phyloP scores from a whole-genome alignment of 257 asterid genomes.

The Solanum piurae region DNA sequence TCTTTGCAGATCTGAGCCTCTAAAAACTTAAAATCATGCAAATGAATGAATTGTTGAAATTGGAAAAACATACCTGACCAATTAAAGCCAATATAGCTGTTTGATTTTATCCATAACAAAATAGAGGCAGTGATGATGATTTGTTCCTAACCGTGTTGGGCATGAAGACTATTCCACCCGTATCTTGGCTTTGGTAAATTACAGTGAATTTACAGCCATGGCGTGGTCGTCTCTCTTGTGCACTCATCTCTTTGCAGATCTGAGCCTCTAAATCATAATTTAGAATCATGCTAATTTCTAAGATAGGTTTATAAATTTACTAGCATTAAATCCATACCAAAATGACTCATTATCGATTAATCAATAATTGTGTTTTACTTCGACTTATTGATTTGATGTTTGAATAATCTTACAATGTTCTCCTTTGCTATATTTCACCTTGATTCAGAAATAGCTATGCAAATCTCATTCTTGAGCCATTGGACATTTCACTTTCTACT shows the following conservation, averaged over 20 bases:
- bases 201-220: slow-evolving; percentile 31
- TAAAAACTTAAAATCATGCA: not conserved
- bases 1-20: not conserved
- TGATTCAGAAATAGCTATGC: not conserved
- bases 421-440: not conserved
- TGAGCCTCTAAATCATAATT: slow-evolving; percentile 10
- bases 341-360: no score
- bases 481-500: no score
- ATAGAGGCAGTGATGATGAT: slow-evolving; percentile 1
- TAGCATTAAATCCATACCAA: not conserved
- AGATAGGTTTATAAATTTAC: not conserved
- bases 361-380: no score
- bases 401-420: not conserved
- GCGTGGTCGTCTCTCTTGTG: slow-evolving; percentile 2
- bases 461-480: not conserved
- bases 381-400: no score
- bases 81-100: not conserved
- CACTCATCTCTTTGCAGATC: slow-evolving; percentile 11
- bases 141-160: not conserved
- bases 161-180: not conserved
- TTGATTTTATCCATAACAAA: not conserved
- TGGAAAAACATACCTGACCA: not conserved
- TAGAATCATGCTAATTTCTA: no score
- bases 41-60: not conserved
- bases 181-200: slow-evolving; percentile 13